phyloP scores from a whole-genome alignment of 768 basidiomycete species.

The Lactarius sanguifluus region DNA sequence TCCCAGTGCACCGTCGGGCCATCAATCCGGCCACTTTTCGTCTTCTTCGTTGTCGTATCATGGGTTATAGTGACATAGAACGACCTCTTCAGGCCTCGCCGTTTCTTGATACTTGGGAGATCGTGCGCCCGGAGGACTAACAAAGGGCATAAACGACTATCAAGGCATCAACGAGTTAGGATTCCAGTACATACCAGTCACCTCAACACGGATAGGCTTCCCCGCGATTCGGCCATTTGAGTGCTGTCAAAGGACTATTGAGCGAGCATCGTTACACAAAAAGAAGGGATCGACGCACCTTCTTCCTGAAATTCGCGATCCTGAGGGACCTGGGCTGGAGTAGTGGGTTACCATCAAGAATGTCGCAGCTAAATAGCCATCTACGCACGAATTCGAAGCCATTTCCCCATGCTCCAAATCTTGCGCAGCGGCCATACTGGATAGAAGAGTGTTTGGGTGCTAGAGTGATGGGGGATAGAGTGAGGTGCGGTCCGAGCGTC shows the following conservation, averaged over 20 bases:
- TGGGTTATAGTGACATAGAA: background rate
- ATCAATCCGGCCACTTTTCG: background rate
- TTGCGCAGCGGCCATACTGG: background rate
- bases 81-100: background rate
- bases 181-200: background rate
- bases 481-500: background rate
- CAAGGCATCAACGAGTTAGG: background rate
- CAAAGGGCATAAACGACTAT: background rate
- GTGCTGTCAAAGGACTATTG: background rate
- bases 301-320: background rate
- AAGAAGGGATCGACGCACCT: background rate
- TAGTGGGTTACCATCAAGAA: background rate
- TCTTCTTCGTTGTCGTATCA: background rate
- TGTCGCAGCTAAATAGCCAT: background rate
- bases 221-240: background rate
- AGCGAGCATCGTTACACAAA: background rate
- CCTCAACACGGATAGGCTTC: background rate
- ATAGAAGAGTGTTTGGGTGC: background rate
- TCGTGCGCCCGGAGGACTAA: background rate
- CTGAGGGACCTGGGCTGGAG: background rate
- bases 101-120: background rate
- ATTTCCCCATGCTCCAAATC: background rate
- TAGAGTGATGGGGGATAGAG: background rate
- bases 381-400: background rate
- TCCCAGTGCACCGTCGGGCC: background rate